A percentile compares a stretch with the other conserved stretches of the same genome.
Conservation (phyloP, 2,329 filamentous ascomycete species). For the Lachnellula hyalina region DNA sequence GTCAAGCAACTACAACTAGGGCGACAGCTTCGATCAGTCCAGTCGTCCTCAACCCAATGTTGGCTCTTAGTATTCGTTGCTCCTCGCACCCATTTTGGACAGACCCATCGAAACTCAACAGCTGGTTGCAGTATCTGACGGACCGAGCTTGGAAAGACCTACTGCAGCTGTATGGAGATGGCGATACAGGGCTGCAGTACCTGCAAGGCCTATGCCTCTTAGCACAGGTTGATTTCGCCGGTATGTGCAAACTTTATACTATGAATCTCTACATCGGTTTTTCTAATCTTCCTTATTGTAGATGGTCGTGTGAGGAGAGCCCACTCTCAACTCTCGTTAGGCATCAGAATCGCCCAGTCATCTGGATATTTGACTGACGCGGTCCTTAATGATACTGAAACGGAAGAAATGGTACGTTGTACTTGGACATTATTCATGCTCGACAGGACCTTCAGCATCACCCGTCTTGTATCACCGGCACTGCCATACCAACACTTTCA, state of each 20-base stretch:
- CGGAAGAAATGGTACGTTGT: slow-evolving; percentile 14
- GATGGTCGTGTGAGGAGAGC: slow-evolving; percentile 16
- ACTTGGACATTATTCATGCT: slow-evolving; percentile 18
- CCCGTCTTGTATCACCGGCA: slow-evolving; percentile 12
- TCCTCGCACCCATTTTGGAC: slow-evolving; percentile 15
- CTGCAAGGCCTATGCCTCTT: slow-evolving; percentile 16
- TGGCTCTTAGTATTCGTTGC: slow-evolving; percentile 15
- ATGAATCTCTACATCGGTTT: neutral
- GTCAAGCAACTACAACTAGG: neutral
- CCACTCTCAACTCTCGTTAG: slow-evolving; percentile 15
- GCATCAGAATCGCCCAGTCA: slow-evolving; percentile 13
- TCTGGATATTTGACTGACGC: slow-evolving; percentile 10
- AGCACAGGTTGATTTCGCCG: slow-evolving; percentile 18
- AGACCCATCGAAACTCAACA: slow-evolving; percentile 1
- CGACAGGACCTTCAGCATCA: slow-evolving; percentile 16
- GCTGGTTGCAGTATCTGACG: slow-evolving; percentile 8
- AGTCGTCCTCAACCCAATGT: slow-evolving; percentile 13
- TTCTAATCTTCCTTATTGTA: neutral
- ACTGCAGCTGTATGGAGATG: slow-evolving; percentile 11
- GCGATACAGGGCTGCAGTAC: slow-evolving; percentile 11
- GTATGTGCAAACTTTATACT: slow-evolving; percentile 2
- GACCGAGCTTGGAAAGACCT: slow-evolving; percentile 13
- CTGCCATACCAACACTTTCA: slow-evolving; percentile 11
- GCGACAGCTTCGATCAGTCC: neutral
- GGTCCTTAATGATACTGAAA: neutral